Evolutionary conservation across 179 eudicot species (phyloP).

Genomic region (Amaranthus tricolor): DNA sequence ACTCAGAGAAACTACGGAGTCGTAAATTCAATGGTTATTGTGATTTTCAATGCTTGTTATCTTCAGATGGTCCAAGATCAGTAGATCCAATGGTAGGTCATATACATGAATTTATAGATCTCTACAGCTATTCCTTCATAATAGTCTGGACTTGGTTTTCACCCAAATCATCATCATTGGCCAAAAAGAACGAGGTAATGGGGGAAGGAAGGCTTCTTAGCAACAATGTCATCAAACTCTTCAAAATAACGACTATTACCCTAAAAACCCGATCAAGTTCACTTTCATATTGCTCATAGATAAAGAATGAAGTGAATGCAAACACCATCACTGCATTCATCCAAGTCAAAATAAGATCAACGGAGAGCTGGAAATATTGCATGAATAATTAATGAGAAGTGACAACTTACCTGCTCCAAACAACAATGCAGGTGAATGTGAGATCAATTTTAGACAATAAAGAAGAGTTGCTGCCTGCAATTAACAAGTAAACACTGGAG

Average conservation of each 20-base stretch:
- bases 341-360: constrained; percentile 18
- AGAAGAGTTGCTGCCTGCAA: constrained; percentile 56
- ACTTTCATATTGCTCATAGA: constrained; percentile 89
- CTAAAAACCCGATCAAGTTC: constrained; percentile 47
- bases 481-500: constrained; percentile 1
- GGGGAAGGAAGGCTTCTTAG: constrained; percentile 37
- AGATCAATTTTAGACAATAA: constrained; percentile 49
- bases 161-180: constrained; percentile 19
- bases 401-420: constrained; percentile 59
- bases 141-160: constrained; percentile 1
- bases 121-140: constrained; percentile 14
- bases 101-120: not conserved
- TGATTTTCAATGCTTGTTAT: constrained; percentile 5
- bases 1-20: not conserved
- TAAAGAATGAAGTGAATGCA: constrained; percentile 64
- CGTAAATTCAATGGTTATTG: not conserved
- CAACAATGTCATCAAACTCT: constrained; percentile 27
- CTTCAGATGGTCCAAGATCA: constrained; percentile 13
- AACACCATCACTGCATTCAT: constrained; percentile 61
- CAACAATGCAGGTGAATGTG: constrained; percentile 43
- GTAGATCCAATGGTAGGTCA: not conserved
- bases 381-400: not conserved
- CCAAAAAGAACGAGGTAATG: constrained; percentile 30
- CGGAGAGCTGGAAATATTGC: not conserved
- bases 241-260: constrained; percentile 29